A percentile compares a stretch with the other conserved stretches of the same genome.
phyloP scores from a whole-genome alignment of 2,329 filamentous ascomycete species.

The Zymoseptoria crescenta region DNA sequence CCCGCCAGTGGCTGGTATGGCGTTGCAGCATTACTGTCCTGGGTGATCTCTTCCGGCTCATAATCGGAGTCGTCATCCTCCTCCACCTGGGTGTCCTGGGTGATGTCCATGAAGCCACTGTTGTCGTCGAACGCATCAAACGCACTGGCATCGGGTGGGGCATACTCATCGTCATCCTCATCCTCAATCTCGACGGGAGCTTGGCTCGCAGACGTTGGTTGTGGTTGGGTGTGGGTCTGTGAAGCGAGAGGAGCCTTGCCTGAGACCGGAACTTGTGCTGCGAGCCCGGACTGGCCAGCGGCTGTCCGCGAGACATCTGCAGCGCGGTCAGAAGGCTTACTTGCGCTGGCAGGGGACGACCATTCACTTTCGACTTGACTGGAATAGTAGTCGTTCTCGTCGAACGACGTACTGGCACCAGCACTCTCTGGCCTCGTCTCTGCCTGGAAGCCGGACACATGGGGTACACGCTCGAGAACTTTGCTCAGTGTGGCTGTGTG shows the following conservation, averaged over 20 bases:
- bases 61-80: constrained; percentile 31
- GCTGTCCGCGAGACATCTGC: constrained; percentile 29
- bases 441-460: constrained; percentile 49
- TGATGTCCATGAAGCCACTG: constrained; percentile 2
- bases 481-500: constrained; percentile 41
- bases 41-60: constrained; percentile 29
- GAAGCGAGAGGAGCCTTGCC: constrained; percentile 15
- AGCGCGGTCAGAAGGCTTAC: constrained; percentile 39
- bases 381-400: constrained; percentile 93
- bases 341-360: constrained; percentile 41
- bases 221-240: constrained; percentile 5
- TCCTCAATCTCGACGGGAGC: constrained; percentile 20
- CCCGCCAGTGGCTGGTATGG: constrained; percentile 11
- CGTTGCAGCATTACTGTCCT: constrained; percentile 17
- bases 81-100: constrained; percentile 14
- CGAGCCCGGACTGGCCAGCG: constrained; percentile 15
- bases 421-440: constrained; percentile 50
- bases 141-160: constrained; percentile 23
- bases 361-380: constrained; percentile 75
- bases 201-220: constrained; percentile 9
- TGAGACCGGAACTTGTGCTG: constrained; percentile 3
- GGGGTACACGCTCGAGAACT: constrained; percentile 65
- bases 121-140: constrained; percentile 17
- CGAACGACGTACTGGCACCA: constrained; percentile 59
- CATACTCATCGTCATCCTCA: constrained; percentile 30